A percentile compares a stretch with the other conserved stretches of the same genome.
Conservation (phyloP, 1,284 basidiomycete species). For the Ustilago bromivora region DNA sequence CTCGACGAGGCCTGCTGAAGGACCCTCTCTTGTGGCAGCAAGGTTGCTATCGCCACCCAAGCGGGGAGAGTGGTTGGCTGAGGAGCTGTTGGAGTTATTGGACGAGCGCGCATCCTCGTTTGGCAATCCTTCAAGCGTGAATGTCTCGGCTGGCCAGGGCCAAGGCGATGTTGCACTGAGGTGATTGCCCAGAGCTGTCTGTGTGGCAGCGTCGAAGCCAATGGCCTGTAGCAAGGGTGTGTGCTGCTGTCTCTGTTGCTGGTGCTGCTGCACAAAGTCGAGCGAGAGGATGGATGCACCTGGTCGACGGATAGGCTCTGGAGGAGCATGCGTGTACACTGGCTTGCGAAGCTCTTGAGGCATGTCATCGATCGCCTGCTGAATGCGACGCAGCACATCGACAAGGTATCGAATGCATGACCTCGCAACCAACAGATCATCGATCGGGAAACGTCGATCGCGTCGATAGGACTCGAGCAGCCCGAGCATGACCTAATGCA, state of each 20-base stretch:
- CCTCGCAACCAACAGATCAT: slow-evolving; percentile 24
- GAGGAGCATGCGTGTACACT: slow-evolving; percentile 35
- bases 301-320: slow-evolving; percentile 22
- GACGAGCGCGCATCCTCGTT: slow-evolving; percentile 30
- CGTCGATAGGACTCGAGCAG: slow-evolving; percentile 48
- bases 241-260: slow-evolving; percentile 11
- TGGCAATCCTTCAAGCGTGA: slow-evolving; percentile 38
- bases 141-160: slow-evolving; percentile 52
- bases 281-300: slow-evolving; percentile 29
- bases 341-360: slow-evolving; percentile 45
- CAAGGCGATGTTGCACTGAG: slow-evolving; percentile 28
- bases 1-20: neutral
- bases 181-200: slow-evolving; percentile 36
- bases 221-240: slow-evolving; percentile 42
- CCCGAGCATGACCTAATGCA: slow-evolving; percentile 55
- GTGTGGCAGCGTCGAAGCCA: slow-evolving; percentile 35
- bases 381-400: slow-evolving; percentile 27
- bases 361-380: slow-evolving; percentile 43
- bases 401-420: slow-evolving; percentile 38
- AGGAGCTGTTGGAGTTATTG: slow-evolving; percentile 31
- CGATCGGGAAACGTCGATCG: slow-evolving; percentile 45
- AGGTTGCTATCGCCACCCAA: neutral
- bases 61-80: slow-evolving; percentile 23
- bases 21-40: neutral
- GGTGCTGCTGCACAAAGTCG: slow-evolving; percentile 19